Conservation (phyloP, 2,329 filamentous ascomycete genomes). For the Monilinia fructigena region DNA sequence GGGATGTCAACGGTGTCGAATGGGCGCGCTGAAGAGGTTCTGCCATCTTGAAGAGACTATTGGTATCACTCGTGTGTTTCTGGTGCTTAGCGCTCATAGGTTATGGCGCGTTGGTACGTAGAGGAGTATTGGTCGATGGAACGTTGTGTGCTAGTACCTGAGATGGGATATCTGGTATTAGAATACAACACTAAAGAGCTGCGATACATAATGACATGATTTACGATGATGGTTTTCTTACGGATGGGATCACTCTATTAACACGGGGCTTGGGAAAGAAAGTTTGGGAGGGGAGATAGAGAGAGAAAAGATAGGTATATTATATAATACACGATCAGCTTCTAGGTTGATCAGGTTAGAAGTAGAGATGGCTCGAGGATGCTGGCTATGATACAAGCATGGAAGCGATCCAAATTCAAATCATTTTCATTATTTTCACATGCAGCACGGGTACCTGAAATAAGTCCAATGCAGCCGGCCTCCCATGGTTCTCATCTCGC, state of each 20-base stretch:
- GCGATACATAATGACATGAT: neutral
- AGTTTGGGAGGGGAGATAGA: neutral
- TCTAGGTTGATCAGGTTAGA: neutral
- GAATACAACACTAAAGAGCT: neutral
- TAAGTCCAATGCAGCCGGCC: neutral
- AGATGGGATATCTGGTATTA: neutral
- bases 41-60: neutral
- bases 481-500: too few species aligned
- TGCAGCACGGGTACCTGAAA: neutral
- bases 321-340: neutral
- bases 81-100: neutral
- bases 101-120: too few species aligned
- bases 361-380: too few species aligned
- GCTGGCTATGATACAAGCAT: neutral
- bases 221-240: constrained; percentile 6
- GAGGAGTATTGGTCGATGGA: neutral
- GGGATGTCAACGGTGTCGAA: constrained; percentile 19
- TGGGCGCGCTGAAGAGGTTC: neutral
- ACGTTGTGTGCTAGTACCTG: neutral
- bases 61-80: too few species aligned
- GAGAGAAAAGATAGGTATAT: neutral
- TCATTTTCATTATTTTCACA: neutral
- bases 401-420: neutral
- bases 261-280: neutral
- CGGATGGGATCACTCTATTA: neutral